Percentiles rank a stretch among this genome's conserved stretches.
Conservation (phyloP, 257 asterid species). For the Jaltomata sinuosa region DNA sequence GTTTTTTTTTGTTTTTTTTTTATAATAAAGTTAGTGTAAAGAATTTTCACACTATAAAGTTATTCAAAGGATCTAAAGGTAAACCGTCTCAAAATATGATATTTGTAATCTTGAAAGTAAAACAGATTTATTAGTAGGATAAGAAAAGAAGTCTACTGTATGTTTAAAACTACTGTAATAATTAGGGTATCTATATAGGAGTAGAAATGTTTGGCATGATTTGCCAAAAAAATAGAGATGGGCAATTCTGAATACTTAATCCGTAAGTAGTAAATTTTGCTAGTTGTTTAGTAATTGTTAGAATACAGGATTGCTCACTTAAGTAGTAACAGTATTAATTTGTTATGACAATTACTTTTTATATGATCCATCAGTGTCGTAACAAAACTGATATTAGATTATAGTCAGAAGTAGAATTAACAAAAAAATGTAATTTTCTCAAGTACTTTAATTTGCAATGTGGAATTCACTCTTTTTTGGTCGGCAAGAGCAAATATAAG, state of each 20-base stretch:
- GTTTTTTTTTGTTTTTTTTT: background rate
- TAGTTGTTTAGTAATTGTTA: background rate
- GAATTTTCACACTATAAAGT: too few relatives aligned
- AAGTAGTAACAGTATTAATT: background rate
- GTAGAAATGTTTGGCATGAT: background rate
- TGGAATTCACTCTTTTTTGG: background rate
- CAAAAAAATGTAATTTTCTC: background rate
- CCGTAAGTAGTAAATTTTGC: background rate
- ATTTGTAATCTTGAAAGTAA: background rate
- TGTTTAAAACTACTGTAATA: background rate
- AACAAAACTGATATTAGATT: background rate
- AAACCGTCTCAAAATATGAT: too few relatives aligned
- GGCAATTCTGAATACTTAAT: background rate
- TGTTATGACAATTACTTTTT: background rate
- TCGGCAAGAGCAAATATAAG: background rate
- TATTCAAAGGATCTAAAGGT: too few relatives aligned
- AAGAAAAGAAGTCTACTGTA: background rate
- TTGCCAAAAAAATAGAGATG: background rate
- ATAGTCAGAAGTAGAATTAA: background rate
- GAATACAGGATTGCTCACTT: background rate
- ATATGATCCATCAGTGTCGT: background rate
- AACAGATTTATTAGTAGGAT: background rate
- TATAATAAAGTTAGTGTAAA: background rate
- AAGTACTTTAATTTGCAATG: background rate
- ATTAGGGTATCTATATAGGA: background rate